A percentile compares a stretch with the other conserved stretches of the same genome.
Conservation (phyloP, 2,329 filamentous ascomycete species). For the Aspergillus proliferans region DNA sequence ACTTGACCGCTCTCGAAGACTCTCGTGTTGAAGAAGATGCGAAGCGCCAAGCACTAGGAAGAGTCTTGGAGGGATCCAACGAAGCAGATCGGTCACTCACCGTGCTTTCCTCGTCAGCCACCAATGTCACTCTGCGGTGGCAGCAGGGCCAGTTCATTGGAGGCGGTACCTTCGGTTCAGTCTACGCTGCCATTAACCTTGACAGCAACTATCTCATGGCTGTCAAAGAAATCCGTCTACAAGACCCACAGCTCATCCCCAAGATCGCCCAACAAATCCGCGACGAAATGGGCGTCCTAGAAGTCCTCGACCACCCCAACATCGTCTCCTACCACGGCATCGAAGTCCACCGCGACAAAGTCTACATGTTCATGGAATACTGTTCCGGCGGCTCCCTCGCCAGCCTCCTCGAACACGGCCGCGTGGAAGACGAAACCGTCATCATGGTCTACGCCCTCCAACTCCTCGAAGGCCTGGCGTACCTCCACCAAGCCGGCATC, state of each 20-base stretch:
- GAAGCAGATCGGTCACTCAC: slow-evolving; percentile 93
- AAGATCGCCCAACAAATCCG: slow-evolving; percentile 89
- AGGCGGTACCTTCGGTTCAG: slow-evolving; percentile 92
- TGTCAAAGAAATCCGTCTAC: slow-evolving; percentile 94
- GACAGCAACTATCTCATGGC: slow-evolving; percentile 96
- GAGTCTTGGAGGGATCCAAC: slow-evolving; percentile 88
- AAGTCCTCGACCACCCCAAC: slow-evolving; percentile 94
- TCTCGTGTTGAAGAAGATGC: slow-evolving; percentile 70
- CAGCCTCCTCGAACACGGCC: slow-evolving; percentile 82
- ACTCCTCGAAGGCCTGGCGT: slow-evolving; percentile 86
- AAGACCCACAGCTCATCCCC: slow-evolving; percentile 93
- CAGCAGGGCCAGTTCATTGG: slow-evolving; percentile 98
- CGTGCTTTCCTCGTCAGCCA: slow-evolving; percentile 86
- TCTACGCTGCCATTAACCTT: slow-evolving; percentile 94
- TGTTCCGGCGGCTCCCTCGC: slow-evolving; percentile 92
- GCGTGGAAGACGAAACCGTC: slow-evolving; percentile 95
- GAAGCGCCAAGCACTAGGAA: slow-evolving; percentile 79
- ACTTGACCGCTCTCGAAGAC: slow-evolving; percentile 71
- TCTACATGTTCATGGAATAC: slow-evolving; percentile 99
- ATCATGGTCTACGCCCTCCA: slow-evolving; percentile 95
- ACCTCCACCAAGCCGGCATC: slow-evolving; percentile 85
- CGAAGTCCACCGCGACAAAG: slow-evolving; percentile 94
- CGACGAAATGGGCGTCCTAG: slow-evolving; percentile 94
- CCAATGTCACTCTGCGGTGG: slow-evolving; percentile 93
- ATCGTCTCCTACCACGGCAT: slow-evolving; percentile 97